These are phyloP conservation scores for Lathyrus aphaca DNA, from an alignment of 306 rosid species.

Conservation along the genomic window DNA sequence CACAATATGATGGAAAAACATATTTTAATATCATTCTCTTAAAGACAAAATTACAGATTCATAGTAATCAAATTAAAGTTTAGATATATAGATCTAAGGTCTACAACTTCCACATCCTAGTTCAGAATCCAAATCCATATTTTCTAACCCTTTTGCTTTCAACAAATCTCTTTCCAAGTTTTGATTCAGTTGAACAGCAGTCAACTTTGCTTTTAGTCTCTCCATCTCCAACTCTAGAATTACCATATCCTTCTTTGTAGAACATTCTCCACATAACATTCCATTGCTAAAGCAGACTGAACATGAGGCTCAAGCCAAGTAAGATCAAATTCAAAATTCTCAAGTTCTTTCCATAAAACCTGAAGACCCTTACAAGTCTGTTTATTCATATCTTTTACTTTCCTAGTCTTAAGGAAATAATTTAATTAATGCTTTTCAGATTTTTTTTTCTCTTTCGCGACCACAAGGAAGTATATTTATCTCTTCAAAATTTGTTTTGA, in stretches of 20 bases:
- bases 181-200: conserved; percentile 13
- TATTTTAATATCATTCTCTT: too few species aligned
- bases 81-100: not conserved
- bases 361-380: conserved; percentile 1
- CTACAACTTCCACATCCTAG: conserved; percentile 24
- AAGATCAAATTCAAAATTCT: conserved; percentile 30
- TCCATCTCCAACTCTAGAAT: conserved; percentile 21
- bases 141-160: conserved; percentile 17
- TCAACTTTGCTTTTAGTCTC: conserved; percentile 29
- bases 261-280: conserved; percentile 29
- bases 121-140: conserved; percentile 28
- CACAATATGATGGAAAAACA: too few species aligned
- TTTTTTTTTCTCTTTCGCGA: too few species aligned
- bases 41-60: too few species aligned
- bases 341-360: conserved; percentile 39
- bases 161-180: conserved; percentile 9
- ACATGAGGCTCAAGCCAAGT: conserved; percentile 42
- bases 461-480: too few species aligned
- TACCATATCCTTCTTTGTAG: conserved; percentile 2
- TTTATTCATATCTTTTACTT: not conserved
- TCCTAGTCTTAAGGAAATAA: conserved; percentile 25
- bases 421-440: too few species aligned
- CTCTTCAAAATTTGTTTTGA: too few species aligned
- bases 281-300: conserved; percentile 28
- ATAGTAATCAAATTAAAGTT: not conserved